A percentile compares a stretch with the other conserved stretches of the same genome.
Conservation (phyloP, 2,329 filamentous ascomycete species). For the Nothomitra cinnamomea region DNA sequence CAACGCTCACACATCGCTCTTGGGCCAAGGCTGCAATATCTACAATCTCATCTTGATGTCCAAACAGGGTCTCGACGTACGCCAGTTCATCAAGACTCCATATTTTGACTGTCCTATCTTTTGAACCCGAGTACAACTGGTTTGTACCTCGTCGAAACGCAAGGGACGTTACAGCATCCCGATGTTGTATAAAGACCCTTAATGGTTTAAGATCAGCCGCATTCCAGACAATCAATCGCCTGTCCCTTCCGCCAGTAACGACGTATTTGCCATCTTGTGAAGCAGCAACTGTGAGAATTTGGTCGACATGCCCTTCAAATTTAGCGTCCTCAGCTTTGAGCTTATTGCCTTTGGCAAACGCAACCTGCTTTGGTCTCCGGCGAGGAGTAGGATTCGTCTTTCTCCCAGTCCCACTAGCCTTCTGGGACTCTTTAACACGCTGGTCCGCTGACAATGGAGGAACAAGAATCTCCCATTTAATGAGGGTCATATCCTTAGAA, state of each 20-base stretch:
- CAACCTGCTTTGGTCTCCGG: constrained; percentile 44
- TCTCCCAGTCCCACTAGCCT: constrained; percentile 16
- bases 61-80: constrained; percentile 90
- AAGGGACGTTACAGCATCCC: constrained; percentile 70
- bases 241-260: constrained; percentile 75
- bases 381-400: constrained; percentile 20
- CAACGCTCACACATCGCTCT: constrained; percentile 82
- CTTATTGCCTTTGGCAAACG: constrained; percentile 43
- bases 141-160: constrained; percentile 78
- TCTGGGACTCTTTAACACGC: constrained; percentile 11
- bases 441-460: constrained; percentile 23
- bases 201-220: constrained; percentile 61
- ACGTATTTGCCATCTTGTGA: constrained; percentile 82
- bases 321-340: constrained; percentile 42
- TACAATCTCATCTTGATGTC: constrained; percentile 81
- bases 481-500: constrained; percentile 66
- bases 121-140: constrained; percentile 79
- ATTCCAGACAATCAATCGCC: constrained; percentile 75
- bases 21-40: constrained; percentile 69
- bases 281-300: constrained; percentile 70
- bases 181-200: constrained; percentile 78
- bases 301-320: constrained; percentile 61
- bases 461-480: constrained; percentile 76
- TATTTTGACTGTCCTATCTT: constrained; percentile 85
- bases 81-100: constrained; percentile 87